Conservation (phyloP, 805 yeast species). For the Middelhovenomyces tepae region DNA sequence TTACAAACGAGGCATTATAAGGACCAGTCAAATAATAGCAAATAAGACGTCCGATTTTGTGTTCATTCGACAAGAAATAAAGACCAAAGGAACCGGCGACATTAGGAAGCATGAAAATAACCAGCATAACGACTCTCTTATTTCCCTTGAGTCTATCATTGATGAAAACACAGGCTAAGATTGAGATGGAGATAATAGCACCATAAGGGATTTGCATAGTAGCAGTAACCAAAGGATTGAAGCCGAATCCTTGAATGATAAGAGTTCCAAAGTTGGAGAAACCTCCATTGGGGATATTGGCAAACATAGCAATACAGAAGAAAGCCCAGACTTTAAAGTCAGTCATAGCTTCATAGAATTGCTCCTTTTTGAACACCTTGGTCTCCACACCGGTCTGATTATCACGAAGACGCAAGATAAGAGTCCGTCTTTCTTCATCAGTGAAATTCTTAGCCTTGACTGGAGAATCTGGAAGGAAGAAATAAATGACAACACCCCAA, state of each 20-base stretch:
- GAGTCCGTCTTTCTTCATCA: slow-evolving; percentile 36
- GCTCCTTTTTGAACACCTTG: slow-evolving; percentile 44
- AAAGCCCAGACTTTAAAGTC: slow-evolving; percentile 43
- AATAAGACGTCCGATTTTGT: slow-evolving; percentile 30
- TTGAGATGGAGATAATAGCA: slow-evolving; percentile 29
- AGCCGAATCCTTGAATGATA: slow-evolving; percentile 37
- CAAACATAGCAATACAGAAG: slow-evolving; percentile 33
- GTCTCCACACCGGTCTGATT: slow-evolving; percentile 55
- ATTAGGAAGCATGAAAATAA: slow-evolving; percentile 24
- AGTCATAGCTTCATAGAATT: slow-evolving; percentile 41
- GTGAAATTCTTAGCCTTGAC: slow-evolving; percentile 26
- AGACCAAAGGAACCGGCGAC: slow-evolving; percentile 32
- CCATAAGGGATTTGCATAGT: slow-evolving; percentile 41
- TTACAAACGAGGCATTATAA: slow-evolving; percentile 31
- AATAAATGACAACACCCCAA: slow-evolving; percentile 37
- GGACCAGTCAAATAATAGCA: slow-evolving; percentile 33
- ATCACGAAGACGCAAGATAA: slow-evolving; percentile 43
- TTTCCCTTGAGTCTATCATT: slow-evolving; percentile 7
- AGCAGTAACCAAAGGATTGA: slow-evolving; percentile 33
- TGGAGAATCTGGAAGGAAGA: slow-evolving; percentile 53
- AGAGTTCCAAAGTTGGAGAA: slow-evolving; percentile 41
- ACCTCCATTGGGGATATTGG: slow-evolving; percentile 48
- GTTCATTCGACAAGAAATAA: slow-evolving; percentile 32
- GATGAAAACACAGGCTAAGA: slow-evolving; percentile 18
- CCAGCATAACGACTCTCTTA: slow-evolving; percentile 24